Base-by-base conservation (phyloP, 768 basidiomycete species). In the Artomyces pyxidatus region DNA sequence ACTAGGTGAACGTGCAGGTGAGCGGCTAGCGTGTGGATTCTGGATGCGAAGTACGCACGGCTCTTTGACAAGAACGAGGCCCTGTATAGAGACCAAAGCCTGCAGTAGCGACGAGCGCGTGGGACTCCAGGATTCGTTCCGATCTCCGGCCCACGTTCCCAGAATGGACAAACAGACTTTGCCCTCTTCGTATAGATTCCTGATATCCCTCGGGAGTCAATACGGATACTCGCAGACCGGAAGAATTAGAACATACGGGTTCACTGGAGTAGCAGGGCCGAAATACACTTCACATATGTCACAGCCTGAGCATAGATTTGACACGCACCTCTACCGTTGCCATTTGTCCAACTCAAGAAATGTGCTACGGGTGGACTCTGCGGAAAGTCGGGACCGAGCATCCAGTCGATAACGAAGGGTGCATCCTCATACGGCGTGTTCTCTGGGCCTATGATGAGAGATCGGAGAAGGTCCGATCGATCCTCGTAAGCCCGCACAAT, bases 361-460 rank as follows among this genome's bases (percentile, higher is more conserved):
- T 89, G 85, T 9, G 93, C 94, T 48, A 80, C 71, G 0, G 93
- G 93, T 11, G 93, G 91, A 52, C 71, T 78, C 55, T 81, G 80
- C 39, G 83, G 91, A 62, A 85, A 96, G 63, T 85, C 83, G 47
- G 80, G 88, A 59, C 88, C 88, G 10, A 91, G 70, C 75, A 83
- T 80, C 88, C 88, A 91, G 66, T 97, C 93, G 49, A 96, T 95
- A 22, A 96, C 83, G 66, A 95, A 94, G 0, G 93, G 94, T 17
- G 90, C 89, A 63, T 94, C 86, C 63, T 89, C 80, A 57, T 95
- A 96, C n/a, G 93, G 93, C 8, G 94, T 96, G 55, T 92, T 93
- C 58, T 86, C 81, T 49, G 92, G 90, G 3, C 93, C 93, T 54
- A 97, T 82, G 51, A 97, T 97, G 42, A 97, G 73, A 60, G 78